Base-by-base conservation (phyloP, 139 green algal species). In the Coelastrella sp. region DNA sequence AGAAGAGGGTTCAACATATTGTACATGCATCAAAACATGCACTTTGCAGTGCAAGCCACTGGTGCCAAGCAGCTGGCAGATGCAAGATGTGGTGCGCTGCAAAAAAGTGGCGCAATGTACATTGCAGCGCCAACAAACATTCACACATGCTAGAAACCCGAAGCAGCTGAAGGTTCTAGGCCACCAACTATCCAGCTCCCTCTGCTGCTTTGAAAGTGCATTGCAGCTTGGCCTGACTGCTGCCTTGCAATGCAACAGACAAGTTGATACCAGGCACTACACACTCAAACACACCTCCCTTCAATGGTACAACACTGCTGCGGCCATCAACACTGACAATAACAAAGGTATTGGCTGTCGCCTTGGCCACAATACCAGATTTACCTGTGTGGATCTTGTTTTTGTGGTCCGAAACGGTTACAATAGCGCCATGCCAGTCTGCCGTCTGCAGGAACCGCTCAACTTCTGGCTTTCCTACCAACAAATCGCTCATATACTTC, bases 351-450 rank as follows among this genome's bases (percentile, higher is more conserved):
- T 66, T 80, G 68, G 47, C 19, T 20, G 66, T 88, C 7, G 83
- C 47, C 54, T 88, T 88, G 23, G 56, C 68, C 16, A 80, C 66
- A 23, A 88, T 80, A n/a, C 83, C 83, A n/a, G 83, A 73, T 3
- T 47, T 59, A 8, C 68, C 66, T 54, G 19, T 73, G 61, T 80
- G 57, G 54, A 57, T 57, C 4, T 73, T 58, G 68, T 88, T 66
- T 19, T 68, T 88, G 68, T 54, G 47, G 19, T 32, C 7, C 5
- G 66, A 22, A 4, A 88, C 83, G 4, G 65, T 59, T 19, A 88
- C 11, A 14, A 88, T 22, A 57, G 83, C 83, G 14, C 83, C 83
- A 58, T 88, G 83, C 83, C 83, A 88, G 68, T 88, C 83, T n/a
- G 77, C 5, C 5, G 47, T 76, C 54, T 88, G 66, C 83, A 88